phyloP scores from a whole-genome alignment of 768 basidiomycete genomes.

The Rhodotorula sphaerocarpa region DNA sequence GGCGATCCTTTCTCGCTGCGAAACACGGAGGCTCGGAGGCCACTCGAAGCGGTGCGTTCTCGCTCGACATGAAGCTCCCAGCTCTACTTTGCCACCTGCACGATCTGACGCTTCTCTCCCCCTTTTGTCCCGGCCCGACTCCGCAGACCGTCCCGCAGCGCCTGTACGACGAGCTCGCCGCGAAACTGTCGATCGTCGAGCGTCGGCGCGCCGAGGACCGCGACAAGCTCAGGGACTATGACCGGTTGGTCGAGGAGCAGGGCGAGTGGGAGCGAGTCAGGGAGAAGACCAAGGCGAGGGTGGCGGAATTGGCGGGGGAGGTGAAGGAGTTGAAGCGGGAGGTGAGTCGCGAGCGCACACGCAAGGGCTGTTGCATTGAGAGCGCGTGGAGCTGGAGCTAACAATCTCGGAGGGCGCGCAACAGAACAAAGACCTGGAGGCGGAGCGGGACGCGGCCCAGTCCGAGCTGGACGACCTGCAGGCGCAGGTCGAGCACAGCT shows the following conservation, averaged over 20 bases:
- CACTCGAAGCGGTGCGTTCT: slow-evolving; percentile 13
- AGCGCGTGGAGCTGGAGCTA: background rate
- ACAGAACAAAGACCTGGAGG: slow-evolving; percentile 58
- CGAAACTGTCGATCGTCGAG: slow-evolving; percentile 77
- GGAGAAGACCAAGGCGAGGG: slow-evolving; percentile 62
- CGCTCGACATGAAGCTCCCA: background rate
- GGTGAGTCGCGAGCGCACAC: slow-evolving; percentile 1
- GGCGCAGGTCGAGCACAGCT: slow-evolving; percentile 88
- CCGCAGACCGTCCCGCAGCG: slow-evolving; percentile 49
- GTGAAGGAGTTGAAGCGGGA: slow-evolving; percentile 28
- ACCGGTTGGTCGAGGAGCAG: slow-evolving; percentile 72
- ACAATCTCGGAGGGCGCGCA: background rate
- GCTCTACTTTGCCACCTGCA: background rate
- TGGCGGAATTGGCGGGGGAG: slow-evolving; percentile 27
- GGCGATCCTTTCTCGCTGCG: slow-evolving; percentile 21
- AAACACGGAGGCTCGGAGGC: background rate
- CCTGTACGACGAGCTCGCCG: slow-evolving; percentile 60
- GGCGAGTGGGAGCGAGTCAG: slow-evolving; percentile 71
- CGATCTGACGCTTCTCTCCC: background rate
- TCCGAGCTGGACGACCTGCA: slow-evolving; percentile 64
- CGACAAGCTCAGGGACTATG: slow-evolving; percentile 71
- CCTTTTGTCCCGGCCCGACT: no score
- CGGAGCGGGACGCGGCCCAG: slow-evolving; percentile 68
- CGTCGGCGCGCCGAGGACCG: slow-evolving; percentile 77
- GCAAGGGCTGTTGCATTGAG: background rate